These are phyloP conservation scores for Chlamydomonas sphaeroides DNA, from an alignment of 139 green algal genomes.

Conservation along the genomic window DNA sequence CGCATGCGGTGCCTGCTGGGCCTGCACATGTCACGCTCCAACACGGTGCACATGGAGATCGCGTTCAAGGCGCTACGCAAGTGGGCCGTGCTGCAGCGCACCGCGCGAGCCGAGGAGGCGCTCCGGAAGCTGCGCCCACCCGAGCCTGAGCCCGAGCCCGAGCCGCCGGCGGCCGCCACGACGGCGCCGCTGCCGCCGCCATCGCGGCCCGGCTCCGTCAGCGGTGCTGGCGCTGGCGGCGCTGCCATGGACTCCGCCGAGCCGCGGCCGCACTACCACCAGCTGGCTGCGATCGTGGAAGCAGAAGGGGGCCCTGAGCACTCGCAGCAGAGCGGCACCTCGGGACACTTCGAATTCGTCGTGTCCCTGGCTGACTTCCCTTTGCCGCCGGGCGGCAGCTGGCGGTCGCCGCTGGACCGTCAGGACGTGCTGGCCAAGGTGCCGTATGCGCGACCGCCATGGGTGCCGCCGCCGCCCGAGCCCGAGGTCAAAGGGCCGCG, in stretches of 20 bases:
- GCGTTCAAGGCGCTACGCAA: conserved; percentile 41
- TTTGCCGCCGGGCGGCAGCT: conserved; percentile 14
- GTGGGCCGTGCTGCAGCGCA: conserved; percentile 19
- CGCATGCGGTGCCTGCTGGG: conserved; percentile 46
- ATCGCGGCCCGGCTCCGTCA: too few relatives aligned
- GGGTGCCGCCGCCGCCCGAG: background rate
- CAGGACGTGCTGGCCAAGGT: conserved; percentile 6
- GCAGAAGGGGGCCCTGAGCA: too few relatives aligned
- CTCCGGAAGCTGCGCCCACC: background rate
- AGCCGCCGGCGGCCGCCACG: too few relatives aligned
- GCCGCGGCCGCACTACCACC: too few relatives aligned
- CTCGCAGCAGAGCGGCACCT: background rate
- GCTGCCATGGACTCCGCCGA: too few relatives aligned
- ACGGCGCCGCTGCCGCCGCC: too few relatives aligned
- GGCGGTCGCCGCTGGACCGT: conserved; percentile 36
- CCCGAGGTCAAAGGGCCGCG: too few relatives aligned
- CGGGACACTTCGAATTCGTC: conserved; percentile 5
- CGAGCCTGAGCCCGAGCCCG: too few relatives aligned
- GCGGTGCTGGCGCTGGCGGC: too few relatives aligned
- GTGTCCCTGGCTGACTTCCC: conserved; percentile 47
- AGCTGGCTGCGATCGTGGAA: too few relatives aligned
- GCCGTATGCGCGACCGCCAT: background rate
- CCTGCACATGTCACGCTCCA: conserved; percentile 34
- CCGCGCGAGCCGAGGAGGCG: background rate
- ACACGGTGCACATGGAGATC: conserved; percentile 14